Conservation (phyloP, 345 rosid genomes). For the Gossypium mustelinum region DNA sequence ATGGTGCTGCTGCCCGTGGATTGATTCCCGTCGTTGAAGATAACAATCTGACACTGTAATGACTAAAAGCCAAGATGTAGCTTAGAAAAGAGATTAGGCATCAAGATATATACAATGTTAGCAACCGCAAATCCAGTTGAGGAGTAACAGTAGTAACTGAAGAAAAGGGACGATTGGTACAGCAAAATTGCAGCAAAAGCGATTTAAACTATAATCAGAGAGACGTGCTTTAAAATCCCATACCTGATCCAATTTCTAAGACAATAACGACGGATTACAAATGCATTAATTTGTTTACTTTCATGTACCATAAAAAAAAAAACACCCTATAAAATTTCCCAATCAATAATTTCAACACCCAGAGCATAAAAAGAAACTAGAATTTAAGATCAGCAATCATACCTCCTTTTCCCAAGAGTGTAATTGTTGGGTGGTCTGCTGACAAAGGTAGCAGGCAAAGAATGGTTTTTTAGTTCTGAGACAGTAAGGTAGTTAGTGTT, state of each 20-base stretch:
- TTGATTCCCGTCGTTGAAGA: constrained; percentile 30
- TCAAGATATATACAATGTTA: neutral
- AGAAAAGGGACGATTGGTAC: neutral
- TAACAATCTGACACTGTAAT: constrained; percentile 38
- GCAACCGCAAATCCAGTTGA: neutral
- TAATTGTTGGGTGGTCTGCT: constrained; percentile 23
- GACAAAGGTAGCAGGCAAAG: constrained; percentile 1
- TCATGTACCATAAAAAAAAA: neutral
- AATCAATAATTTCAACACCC: neutral
- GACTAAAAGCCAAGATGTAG: neutral
- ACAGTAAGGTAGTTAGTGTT: constrained; percentile 19
- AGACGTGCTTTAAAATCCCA: neutral
- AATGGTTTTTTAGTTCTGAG: constrained; percentile 17
- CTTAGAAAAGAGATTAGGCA: neutral
- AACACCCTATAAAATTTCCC: neutral
- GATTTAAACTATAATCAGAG: neutral
- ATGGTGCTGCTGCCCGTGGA: constrained; percentile 59
- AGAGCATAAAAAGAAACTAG: neutral
- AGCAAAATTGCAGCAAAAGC: constrained; percentile 26
- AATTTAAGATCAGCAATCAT: neutral
- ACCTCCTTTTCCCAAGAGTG: constrained; percentile 32
- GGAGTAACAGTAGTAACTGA: neutral
- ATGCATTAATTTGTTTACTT: neutral
- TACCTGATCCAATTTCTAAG: neutral
- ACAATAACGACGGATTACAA: neutral